Evolutionary conservation across 1,284 basidiomycete species (phyloP).

Genomic region (Boletellus deceptivus): DNA sequence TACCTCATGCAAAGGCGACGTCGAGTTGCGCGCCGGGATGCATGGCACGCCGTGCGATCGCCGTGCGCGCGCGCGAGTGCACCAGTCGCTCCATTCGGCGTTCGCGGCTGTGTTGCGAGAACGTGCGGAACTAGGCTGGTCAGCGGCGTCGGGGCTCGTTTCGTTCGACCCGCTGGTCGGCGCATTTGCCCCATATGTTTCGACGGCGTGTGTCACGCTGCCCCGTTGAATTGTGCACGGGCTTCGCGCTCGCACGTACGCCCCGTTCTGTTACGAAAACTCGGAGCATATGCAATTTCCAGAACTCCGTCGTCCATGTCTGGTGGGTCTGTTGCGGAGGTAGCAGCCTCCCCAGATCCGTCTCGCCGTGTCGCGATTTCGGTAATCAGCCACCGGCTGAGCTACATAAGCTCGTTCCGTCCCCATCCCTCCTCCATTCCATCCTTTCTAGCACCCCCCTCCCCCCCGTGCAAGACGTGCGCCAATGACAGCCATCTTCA

Average conservation of each 20-base stretch:
- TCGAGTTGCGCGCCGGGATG: no score
- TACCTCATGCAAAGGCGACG: no score
- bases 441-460: not conserved
- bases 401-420: conserved; percentile 26
- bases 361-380: not conserved
- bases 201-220: not conserved
- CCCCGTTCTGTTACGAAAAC: conserved; percentile 15
- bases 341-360: not conserved
- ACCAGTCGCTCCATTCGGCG: no score
- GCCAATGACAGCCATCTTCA: conserved; percentile 22
- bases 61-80: no score
- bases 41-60: no score
- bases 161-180: not conserved
- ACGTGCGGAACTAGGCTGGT: not conserved
- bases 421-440: not conserved
- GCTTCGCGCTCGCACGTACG: conserved; percentile 5
- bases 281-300: not conserved
- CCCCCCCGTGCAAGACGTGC: conserved; percentile 1
- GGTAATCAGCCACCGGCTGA: conserved; percentile 22
- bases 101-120: no score
- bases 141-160: no score
- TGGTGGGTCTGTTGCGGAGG: conserved; percentile 1
- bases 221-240: not conserved
- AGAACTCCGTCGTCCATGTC: no score
- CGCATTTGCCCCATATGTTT: not conserved